Evolutionary conservation across 2,329 filamentous ascomycete species (phyloP), one percentile per base, ranked within the genome.

Genomic region (Monosporascus sp.): DNA sequence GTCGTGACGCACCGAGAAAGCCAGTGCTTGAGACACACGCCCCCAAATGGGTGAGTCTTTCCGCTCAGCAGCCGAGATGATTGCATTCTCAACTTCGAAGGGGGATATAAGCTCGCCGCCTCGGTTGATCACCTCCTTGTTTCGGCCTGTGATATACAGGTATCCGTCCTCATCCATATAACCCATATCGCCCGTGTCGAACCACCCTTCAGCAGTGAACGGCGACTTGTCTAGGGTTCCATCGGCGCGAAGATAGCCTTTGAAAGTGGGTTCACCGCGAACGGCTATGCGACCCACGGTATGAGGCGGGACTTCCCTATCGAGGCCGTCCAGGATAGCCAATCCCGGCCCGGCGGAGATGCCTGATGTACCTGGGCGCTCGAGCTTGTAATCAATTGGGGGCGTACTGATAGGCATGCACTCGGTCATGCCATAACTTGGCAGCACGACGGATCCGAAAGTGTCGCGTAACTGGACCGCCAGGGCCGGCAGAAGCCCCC

Each of bases 381-480:
- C 77, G 5, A 82, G 69, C 27, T 66, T 65, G 58, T 82, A 82
- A 55, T 74, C 62, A n/a, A 80, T 65, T 0, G 77, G 78, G 2
- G 79, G 79, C 3, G 78, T 80, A 3, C 77, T 79, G 47, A 82
- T 81, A 0, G 79, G 79, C 77, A 81, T 81, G 58, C 79, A 82
- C 67, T 82, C 79, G 1, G 79, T 83, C 79, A 83, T 82, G 18
- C 79, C 80, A 58, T 83, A 82, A 56, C 77, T 81, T 2, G 79
- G 79, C 18, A 83, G 68, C 3, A 83, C 74, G 2, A 70, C 71
- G 52, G 76, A 79, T 11, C 71, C 65, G 63, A 82, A 83, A 0
- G 73, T 77, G 52, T 78, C 72, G 17, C 72, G 70, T 9, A 82
- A 68, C 50, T 74, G 74, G 27, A 65, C 62, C 0, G 79, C 78